Percentiles rank a stretch among this genome's conserved stretches.
Evolutionary conservation across 306 rosid genomes (phyloP).

Genomic region (Glycine soja): DNA sequence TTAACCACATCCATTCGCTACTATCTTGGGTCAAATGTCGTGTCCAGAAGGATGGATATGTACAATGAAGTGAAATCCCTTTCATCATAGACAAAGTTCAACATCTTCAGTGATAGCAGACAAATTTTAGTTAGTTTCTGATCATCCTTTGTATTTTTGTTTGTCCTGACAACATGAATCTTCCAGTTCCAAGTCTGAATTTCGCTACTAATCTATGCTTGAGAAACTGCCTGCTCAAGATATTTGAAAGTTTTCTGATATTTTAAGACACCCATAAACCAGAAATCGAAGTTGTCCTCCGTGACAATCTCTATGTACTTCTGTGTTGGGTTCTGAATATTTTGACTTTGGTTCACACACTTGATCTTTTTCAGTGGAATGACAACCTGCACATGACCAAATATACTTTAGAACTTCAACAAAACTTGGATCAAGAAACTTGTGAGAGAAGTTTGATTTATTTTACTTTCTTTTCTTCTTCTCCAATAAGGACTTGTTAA

Average conservation of each 20-base stretch:
- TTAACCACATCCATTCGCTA: background rate
- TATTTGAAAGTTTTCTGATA: slow-evolving; percentile 43
- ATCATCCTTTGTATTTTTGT: background rate
- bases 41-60: background rate
- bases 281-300: slow-evolving; percentile 50
- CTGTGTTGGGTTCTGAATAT: slow-evolving; percentile 46
- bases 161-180: slow-evolving; percentile 8
- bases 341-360: slow-evolving; percentile 46
- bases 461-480: background rate
- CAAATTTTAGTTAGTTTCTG: background rate
- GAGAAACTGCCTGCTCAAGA: slow-evolving; percentile 45
- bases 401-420: slow-evolving; percentile 4
- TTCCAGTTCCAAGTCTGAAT: background rate
- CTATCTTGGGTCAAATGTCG: background rate
- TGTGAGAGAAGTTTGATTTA: background rate
- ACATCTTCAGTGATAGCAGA: background rate
- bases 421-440: slow-evolving; percentile 13
- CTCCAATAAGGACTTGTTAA: background rate
- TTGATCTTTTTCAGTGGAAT: slow-evolving; percentile 48
- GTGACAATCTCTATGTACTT: slow-evolving; percentile 52
- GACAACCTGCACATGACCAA: slow-evolving; percentile 37
- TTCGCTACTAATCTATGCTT: slow-evolving; percentile 22
- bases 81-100: background rate
- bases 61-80: slow-evolving; percentile 3
- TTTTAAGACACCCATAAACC: slow-evolving; percentile 46